phyloP scores from a whole-genome alignment of 1,284 basidiomycete genomes.

The Cryptococcus maquisensis region DNA sequence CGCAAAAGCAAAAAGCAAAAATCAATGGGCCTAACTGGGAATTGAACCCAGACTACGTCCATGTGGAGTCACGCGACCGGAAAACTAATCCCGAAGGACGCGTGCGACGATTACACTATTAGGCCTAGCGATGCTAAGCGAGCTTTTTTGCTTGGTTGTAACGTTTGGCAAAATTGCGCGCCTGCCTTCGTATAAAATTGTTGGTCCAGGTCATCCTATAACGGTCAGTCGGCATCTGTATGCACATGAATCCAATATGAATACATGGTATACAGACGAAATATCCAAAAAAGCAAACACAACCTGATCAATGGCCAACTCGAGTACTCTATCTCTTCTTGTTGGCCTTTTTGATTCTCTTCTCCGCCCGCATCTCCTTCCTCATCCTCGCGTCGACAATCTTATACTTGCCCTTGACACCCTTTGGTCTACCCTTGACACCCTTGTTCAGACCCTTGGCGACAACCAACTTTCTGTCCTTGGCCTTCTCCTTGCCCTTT shows the following conservation, averaged over 20 bases:
- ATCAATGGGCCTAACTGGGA: constrained; percentile 13
- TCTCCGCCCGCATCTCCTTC: constrained; percentile 44
- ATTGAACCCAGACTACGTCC: constrained; percentile 23
- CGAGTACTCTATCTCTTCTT: constrained; percentile 29
- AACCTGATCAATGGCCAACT: no score
- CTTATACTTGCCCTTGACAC: constrained; percentile 85
- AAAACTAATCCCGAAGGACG: constrained; percentile 14
- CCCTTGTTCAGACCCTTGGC: constrained; percentile 87
- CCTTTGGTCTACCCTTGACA: constrained; percentile 88
- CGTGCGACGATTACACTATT: constrained; percentile 23
- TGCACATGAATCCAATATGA: no score
- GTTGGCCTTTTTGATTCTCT: constrained; percentile 39
- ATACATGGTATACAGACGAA: no score
- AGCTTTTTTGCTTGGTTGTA: no score
- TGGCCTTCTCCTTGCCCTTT: constrained; percentile 56
- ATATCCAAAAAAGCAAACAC: no score
- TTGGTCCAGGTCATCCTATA: no score
- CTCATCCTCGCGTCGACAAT: constrained; percentile 71
- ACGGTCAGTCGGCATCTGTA: no score
- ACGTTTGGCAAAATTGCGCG: no score
- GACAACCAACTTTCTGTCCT: constrained; percentile 77
- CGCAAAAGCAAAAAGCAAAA: neutral
- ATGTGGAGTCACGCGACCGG: neutral
- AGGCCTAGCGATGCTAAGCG: neutral
- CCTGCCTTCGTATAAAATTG: no score